Percentiles rank a stretch among this genome's conserved stretches.
phyloP scores from a whole-genome alignment of 306 rosid genomes.

The Ziziphus jujuba region DNA sequence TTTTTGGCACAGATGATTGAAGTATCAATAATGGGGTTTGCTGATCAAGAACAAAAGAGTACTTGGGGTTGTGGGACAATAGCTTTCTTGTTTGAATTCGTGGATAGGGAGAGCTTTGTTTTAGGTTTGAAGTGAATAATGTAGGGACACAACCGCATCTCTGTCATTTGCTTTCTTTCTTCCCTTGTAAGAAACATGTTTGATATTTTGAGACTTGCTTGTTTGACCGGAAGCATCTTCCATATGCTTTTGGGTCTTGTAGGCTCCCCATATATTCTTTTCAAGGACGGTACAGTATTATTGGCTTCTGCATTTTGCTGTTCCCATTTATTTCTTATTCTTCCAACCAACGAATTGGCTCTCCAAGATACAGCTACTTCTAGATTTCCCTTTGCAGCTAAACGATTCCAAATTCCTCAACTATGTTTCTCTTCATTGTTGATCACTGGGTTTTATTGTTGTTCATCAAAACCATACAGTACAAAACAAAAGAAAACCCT shows the following conservation, averaged over 20 bases:
- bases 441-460: no score
- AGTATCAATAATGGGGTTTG: constrained; percentile 34
- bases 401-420: no score
- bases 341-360: no score
- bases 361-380: no score
- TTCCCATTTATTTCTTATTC: background rate
- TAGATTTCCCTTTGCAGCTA: no score
- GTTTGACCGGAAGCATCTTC: constrained; percentile 73
- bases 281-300: no score
- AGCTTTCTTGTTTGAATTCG: constrained; percentile 30
- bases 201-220: constrained; percentile 56
- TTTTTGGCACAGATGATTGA: constrained; percentile 70
- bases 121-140: constrained; percentile 38
- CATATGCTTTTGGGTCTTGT: constrained; percentile 19
- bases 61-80: constrained; percentile 44
- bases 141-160: constrained; percentile 60
- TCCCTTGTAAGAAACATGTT: constrained; percentile 73
- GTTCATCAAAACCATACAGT: no score
- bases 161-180: constrained; percentile 52
- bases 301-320: background rate
- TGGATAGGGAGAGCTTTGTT: constrained; percentile 67
- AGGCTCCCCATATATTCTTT: constrained; percentile 15
- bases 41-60: constrained; percentile 59
- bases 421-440: no score
- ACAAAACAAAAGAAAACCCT: no score